phyloP scores from a whole-genome alignment of 352 stramenopile species.

The Phytophthora citricola region DNA sequence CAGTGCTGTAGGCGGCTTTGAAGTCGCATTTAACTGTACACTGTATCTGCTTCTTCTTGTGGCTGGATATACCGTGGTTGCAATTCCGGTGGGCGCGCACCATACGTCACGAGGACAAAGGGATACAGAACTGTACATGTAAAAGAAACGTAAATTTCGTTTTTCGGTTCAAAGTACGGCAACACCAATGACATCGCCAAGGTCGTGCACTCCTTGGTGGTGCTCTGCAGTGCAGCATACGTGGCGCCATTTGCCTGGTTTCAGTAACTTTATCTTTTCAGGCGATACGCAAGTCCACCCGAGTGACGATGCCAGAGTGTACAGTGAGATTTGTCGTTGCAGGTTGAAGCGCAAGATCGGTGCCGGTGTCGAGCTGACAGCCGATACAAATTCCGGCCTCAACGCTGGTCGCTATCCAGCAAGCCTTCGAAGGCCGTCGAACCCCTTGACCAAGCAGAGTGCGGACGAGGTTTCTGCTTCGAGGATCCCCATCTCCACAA shows the following conservation, averaged over 20 bases:
- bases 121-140: neutral
- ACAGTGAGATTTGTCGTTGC: conserved; percentile 30
- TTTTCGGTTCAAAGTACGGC: neutral
- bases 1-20: neutral
- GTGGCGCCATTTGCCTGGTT: conserved; percentile 11
- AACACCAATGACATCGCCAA: no score
- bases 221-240: neutral
- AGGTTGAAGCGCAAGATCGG: conserved; percentile 41
- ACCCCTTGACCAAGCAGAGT: conserved; percentile 19
- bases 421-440: conserved; percentile 10
- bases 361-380: neutral
- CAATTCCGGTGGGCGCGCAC: conserved; percentile 24
- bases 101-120: neutral
- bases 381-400: conserved; percentile 4
- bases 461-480: conserved; percentile 10
- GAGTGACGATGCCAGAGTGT: conserved; percentile 15
- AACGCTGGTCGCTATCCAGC: neutral
- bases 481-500: conserved; percentile 22
- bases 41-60: conserved; percentile 1
- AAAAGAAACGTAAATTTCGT: neutral
- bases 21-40: no score
- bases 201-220: no score
- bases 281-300: conserved; percentile 29
- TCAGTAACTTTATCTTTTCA: conserved; percentile 18
- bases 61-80: neutral